phyloP scores from a whole-genome alignment of 495 filamentous ascomycete genomes.

The Annulohypoxylon moriforme region DNA sequence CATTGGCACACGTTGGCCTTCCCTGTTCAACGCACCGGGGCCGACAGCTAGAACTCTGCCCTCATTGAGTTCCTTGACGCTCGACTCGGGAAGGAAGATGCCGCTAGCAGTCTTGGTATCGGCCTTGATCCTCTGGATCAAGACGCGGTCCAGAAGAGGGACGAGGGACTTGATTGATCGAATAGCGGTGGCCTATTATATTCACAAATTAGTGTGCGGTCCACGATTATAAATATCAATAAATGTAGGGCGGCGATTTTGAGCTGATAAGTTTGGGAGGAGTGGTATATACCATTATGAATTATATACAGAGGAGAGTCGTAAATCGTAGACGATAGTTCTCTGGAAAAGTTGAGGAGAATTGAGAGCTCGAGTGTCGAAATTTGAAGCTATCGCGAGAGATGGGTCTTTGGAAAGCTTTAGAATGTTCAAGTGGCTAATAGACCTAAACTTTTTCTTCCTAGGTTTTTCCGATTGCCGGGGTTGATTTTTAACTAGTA shows the following conservation, averaged over 20 bases:
- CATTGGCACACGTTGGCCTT: conserved; percentile 85
- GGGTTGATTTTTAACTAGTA: conserved; percentile 8
- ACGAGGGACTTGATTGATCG: conserved; percentile 95
- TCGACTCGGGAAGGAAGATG: conserved; percentile 97
- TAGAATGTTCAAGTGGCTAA: conserved; percentile 51
- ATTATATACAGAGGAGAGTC: conserved; percentile 22
- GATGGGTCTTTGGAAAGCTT: conserved; percentile 47
- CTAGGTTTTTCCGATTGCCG: conserved; percentile 49
- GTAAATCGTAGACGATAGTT: conserved; percentile 21
- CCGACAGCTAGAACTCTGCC: conserved; percentile 95
- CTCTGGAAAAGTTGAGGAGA: conserved; percentile 23
- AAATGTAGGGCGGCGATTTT: not conserved
- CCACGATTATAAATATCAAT: not conserved
- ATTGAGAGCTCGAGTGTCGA: conserved; percentile 36
- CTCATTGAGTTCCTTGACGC: conserved; percentile 98
- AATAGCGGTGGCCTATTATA: conserved; percentile 72
- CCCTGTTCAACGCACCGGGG: conserved; percentile 84
- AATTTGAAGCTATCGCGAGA: conserved; percentile 50
- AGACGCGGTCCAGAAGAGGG: conserved; percentile 96
- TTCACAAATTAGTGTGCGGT: not conserved
- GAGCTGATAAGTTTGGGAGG: not conserved
- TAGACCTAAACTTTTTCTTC: conserved; percentile 44
- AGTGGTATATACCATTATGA: conserved; percentile 52
- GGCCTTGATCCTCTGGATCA: conserved; percentile 97
- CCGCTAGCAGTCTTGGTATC: conserved; percentile 95